phyloP scores from a whole-genome alignment of 1,284 basidiomycete genomes.

The Moesziomyces sp. region DNA sequence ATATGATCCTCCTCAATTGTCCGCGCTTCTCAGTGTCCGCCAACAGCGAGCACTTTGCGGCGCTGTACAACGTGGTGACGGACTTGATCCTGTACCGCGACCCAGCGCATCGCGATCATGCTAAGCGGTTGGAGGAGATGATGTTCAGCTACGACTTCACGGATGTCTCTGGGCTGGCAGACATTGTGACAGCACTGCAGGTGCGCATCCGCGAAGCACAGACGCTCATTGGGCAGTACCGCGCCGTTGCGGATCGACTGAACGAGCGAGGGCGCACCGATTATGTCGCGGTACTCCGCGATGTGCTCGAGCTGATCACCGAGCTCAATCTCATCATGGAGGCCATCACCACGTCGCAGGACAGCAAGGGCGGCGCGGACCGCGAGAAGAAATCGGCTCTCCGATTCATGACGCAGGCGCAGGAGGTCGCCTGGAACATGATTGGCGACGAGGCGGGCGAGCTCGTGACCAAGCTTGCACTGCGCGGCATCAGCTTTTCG shows the following conservation, averaged over 20 bases:
- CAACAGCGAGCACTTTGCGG: constrained; percentile 84
- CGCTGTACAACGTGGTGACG: constrained; percentile 87
- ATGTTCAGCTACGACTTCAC: constrained; percentile 91
- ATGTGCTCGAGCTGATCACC: constrained; percentile 79
- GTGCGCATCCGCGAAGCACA: constrained; percentile 74
- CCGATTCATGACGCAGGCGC: constrained; percentile 82
- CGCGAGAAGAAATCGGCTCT: constrained; percentile 83
- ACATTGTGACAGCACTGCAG: constrained; percentile 81
- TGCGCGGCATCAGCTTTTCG: constrained; percentile 81
- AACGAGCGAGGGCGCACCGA: constrained; percentile 72
- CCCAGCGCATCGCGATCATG: constrained; percentile 71
- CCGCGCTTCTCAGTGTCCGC: constrained; percentile 84
- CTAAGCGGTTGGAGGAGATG: constrained; percentile 75
- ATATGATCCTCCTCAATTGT: constrained; percentile 81
- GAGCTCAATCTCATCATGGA: constrained; percentile 89
- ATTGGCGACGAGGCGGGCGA: constrained; percentile 77
- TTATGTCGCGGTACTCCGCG: constrained; percentile 77
- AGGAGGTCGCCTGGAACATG: constrained; percentile 94
- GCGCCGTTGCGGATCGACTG: constrained; percentile 67
- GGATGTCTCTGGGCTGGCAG: constrained; percentile 77
- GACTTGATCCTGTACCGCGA: constrained; percentile 86
- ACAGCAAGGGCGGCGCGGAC: constrained; percentile 65
- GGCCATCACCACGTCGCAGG: constrained; percentile 82
- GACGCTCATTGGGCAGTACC: constrained; percentile 61
- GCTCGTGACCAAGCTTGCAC: constrained; percentile 85